Evolutionary conservation across 805 yeast species (phyloP).

Genomic region (Lachancea quebecensis): DNA sequence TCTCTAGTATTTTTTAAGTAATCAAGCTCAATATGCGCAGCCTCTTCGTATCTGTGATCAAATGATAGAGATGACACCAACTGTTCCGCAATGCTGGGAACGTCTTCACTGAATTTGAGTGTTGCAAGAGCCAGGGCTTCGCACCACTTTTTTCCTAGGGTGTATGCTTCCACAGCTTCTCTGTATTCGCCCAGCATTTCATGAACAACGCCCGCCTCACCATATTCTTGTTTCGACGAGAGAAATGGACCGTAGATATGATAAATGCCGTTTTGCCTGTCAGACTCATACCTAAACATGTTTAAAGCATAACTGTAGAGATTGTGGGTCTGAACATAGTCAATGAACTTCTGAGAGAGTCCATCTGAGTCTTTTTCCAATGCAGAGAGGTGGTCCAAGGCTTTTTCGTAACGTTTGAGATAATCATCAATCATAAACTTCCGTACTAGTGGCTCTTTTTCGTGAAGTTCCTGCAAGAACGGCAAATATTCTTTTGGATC

Average conservation of each 20-base stretch:
- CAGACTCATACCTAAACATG: conserved; percentile 50
- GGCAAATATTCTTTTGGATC: conserved; percentile 97
- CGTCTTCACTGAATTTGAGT: conserved; percentile 33
- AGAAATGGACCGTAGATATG: conserved; percentile 56
- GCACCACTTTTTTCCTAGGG: conserved; percentile 70
- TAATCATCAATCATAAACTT: conserved; percentile 74
- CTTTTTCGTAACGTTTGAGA: conserved; percentile 60
- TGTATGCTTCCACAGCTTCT: conserved; percentile 64
- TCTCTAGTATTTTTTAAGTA: conserved; percentile 55
- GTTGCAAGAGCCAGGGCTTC: conserved; percentile 67
- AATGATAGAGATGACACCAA: conserved; percentile 56
- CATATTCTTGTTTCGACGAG: conserved; percentile 46
- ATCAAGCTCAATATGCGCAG: conserved; percentile 66
- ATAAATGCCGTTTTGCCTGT: conserved; percentile 49
- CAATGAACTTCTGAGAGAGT: conserved; percentile 51
- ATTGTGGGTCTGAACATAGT: conserved; percentile 61
- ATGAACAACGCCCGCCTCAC: conserved; percentile 73
- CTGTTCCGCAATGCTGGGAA: conserved; percentile 46
- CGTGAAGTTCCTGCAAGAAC: conserved; percentile 72
- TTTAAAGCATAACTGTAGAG: conserved; percentile 64
- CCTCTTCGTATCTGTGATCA: conserved; percentile 67
- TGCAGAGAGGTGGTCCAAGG: conserved; percentile 56
- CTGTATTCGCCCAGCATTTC: conserved; percentile 56
- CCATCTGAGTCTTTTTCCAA: conserved; percentile 32
- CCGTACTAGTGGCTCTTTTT: conserved; percentile 57